Percentiles rank a stretch among this genome's conserved stretches.
Conservation (phyloP, 1,284 basidiomycete species). For the Heterobasidion irregulare region DNA sequence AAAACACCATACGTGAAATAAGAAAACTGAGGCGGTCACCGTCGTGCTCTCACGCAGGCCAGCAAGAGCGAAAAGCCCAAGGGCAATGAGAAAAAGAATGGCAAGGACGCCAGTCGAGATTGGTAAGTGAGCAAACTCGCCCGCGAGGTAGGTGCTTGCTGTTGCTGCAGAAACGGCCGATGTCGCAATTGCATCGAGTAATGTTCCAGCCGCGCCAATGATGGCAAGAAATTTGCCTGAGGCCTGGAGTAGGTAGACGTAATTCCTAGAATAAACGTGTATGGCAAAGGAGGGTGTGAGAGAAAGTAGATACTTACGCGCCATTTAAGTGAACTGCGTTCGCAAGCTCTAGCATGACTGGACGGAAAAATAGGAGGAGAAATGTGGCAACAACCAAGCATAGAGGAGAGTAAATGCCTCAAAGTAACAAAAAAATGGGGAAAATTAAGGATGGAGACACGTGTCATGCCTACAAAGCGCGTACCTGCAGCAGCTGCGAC, state of each 20-base stretch:
- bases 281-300: not conserved
- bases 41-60: constrained; percentile 57
- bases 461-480: constrained; percentile 20
- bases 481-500: constrained; percentile 51
- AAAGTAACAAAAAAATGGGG: not conserved
- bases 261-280: constrained; percentile 21
- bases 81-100: constrained; percentile 39
- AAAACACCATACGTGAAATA: constrained; percentile 41
- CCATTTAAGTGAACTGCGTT: constrained; percentile 59
- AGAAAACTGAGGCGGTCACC: constrained; percentile 45
- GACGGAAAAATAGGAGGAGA: constrained; percentile 58
- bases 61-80: constrained; percentile 45
- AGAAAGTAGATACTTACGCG: constrained; percentile 28
- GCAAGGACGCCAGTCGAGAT: constrained; percentile 44
- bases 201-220: constrained; percentile 48
- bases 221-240: constrained; percentile 54
- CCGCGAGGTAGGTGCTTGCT: constrained; percentile 55
- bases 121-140: constrained; percentile 43
- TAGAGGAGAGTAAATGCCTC: constrained; percentile 48
- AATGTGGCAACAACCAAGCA: constrained; percentile 53
- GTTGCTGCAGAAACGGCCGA: constrained; percentile 64
- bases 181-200: constrained; percentile 61
- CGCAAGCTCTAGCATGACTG: constrained; percentile 61
- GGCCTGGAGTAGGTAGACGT: constrained; percentile 34
- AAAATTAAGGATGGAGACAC: not conserved